Evolutionary conservation across 2,329 filamentous ascomycete genomes (phyloP).

Genomic region (Curvularia eragrostidis): DNA sequence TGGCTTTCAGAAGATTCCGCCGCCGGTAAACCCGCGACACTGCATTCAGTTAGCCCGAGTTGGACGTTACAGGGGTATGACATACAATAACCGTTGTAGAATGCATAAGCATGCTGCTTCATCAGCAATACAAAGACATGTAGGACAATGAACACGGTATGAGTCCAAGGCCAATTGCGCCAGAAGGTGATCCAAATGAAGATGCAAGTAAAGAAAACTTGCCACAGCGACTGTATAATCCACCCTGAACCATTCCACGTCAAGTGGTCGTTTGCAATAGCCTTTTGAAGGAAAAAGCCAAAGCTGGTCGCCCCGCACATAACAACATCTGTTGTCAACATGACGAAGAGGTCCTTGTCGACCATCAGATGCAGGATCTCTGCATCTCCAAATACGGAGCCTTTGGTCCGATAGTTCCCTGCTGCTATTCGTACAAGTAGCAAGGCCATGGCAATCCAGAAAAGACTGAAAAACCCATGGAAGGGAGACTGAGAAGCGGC

Average conservation of each 20-base stretch:
- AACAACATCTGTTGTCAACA: conserved; percentile 68
- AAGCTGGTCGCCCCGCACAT: conserved; percentile 72
- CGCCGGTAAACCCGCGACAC: conserved; percentile 60
- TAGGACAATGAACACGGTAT: conserved; percentile 78
- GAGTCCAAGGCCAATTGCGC: conserved; percentile 82
- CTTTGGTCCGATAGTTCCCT: conserved; percentile 72
- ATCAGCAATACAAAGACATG: conserved; percentile 79
- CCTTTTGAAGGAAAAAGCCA: conserved; percentile 69
- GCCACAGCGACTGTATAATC: conserved; percentile 79
- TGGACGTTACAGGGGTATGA: not conserved
- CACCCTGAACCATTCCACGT: conserved; percentile 73
- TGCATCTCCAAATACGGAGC: conserved; percentile 71
- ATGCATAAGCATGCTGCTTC: conserved; percentile 83
- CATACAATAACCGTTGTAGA: conserved; percentile 74
- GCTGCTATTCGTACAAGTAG: conserved; percentile 71
- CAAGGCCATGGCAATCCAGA: conserved; percentile 74
- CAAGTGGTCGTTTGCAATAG: conserved; percentile 65
- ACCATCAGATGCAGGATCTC: conserved; percentile 77
- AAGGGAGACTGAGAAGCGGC: conserved; percentile 71
- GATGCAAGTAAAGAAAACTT: conserved; percentile 66
- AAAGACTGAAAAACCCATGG: conserved; percentile 79
- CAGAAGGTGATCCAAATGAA: conserved; percentile 71
- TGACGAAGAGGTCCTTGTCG: conserved; percentile 58
- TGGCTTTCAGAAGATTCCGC: conserved; percentile 52
- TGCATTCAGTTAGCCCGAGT: conserved; percentile 5